phyloP scores from a whole-genome alignment of 305 asterid species.

The Lippia alba region DNA sequence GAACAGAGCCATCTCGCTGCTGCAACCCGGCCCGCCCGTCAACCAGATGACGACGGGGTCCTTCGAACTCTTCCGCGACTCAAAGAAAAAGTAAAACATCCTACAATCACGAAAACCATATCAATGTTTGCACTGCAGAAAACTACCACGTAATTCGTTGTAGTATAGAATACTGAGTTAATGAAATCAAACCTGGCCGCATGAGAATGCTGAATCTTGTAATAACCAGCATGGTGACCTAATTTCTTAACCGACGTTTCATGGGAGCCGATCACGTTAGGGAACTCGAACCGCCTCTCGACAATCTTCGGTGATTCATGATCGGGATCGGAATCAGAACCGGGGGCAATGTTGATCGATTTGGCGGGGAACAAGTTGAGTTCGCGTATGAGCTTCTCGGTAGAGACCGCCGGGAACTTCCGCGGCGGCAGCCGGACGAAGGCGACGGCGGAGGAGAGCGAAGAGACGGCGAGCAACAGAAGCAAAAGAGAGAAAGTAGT shows the following conservation, averaged over 20 bases:
- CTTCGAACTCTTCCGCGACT: conserved; percentile 58
- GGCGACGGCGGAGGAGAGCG: conserved; percentile 29
- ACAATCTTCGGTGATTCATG: conserved; percentile 26
- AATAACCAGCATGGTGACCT: conserved; percentile 70
- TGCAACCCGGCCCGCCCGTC: conserved; percentile 80
- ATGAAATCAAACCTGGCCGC: conserved; percentile 51
- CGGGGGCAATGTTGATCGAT: conserved; percentile 32
- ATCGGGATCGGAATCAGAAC: background rate
- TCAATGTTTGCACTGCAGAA: background rate
- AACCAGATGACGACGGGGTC: conserved; percentile 78
- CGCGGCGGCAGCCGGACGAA: conserved; percentile 32
- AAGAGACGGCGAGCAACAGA: conserved; percentile 3
- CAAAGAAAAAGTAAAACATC: conserved; percentile 72
- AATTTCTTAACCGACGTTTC: conserved; percentile 34
- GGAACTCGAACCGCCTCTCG: conserved; percentile 39
- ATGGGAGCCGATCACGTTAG: conserved; percentile 27
- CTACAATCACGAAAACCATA: conserved; percentile 36
- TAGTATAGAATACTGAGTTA: background rate
- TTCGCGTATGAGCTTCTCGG: conserved; percentile 35
- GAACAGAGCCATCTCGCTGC: conserved; percentile 76
- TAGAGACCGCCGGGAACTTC: conserved; percentile 19
- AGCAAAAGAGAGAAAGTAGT: conserved; percentile 18
- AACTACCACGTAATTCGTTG: background rate
- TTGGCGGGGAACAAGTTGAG: conserved; percentile 38
- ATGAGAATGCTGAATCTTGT: conserved; percentile 60